A percentile compares a stretch with the other conserved stretches of the same genome.
These are phyloP conservation scores for Prunella vulgaris DNA, from an alignment of 257 asterid genomes.

Conservation along the genomic window DNA sequence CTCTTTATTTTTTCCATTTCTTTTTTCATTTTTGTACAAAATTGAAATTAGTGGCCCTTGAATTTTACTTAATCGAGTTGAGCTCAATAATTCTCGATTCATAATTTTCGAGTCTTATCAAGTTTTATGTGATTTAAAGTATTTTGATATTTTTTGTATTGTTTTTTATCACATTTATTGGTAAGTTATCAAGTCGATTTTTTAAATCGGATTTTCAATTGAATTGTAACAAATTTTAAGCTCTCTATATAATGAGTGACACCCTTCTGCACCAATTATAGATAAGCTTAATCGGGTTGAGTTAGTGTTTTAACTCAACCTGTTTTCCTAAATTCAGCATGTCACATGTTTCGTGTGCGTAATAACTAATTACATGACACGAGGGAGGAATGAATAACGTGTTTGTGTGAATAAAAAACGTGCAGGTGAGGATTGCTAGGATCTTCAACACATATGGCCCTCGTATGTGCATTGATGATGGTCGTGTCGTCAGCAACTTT, in stretches of 20 bases:
- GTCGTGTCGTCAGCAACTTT: slow-evolving; percentile 97
- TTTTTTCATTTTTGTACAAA: too few relatives aligned
- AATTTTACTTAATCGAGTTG: not conserved
- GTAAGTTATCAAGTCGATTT: too few relatives aligned
- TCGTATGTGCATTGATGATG: slow-evolving; percentile 97
- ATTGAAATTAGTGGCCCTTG: not conserved
- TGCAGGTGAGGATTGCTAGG: slow-evolving; percentile 93
- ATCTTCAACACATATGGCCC: slow-evolving; percentile 97
- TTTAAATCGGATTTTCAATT: too few relatives aligned
- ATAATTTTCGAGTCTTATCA: not conserved
- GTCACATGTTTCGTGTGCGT: slow-evolving; percentile 9
- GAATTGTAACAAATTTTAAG: not conserved
- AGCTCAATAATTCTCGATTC: not conserved
- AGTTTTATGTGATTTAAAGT: not conserved
- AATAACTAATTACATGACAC: not conserved
- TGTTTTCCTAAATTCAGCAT: not conserved
- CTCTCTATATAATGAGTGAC: not conserved
- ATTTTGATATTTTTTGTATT: not conserved
- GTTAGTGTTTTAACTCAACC: not conserved
- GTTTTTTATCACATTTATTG: too few relatives aligned
- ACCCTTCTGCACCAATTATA: too few relatives aligned
- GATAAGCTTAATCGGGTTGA: not conserved
- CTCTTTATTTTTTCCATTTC: too few relatives aligned
- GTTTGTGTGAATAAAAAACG: not conserved
- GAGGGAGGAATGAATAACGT: not conserved